Evolutionary conservation across 176 grass and related monocot genomes (phyloP).

Genomic region (Oryza punctata): DNA sequence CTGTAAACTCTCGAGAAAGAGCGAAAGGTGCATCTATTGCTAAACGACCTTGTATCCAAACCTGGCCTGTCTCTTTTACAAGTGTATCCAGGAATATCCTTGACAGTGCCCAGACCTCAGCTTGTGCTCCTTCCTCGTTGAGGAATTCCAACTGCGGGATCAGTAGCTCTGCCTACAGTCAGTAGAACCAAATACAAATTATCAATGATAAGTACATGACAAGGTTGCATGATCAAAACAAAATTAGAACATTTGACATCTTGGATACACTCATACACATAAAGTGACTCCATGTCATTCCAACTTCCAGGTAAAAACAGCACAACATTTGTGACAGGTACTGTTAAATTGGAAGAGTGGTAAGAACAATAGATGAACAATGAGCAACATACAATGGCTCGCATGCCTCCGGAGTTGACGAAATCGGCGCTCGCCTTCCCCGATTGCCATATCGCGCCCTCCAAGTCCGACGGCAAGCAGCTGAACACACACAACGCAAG

Average conservation of each 20-base stretch:
- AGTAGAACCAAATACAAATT: neutral
- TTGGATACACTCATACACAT: neutral
- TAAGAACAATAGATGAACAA: neutral
- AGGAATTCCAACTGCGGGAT: conserved; percentile 95
- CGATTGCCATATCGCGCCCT: conserved; percentile 73
- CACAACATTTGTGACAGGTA: neutral
- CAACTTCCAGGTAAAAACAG: neutral
- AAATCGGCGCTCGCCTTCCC: conserved; percentile 74
- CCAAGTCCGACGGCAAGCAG: conserved; percentile 70
- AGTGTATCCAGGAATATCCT: conserved; percentile 86
- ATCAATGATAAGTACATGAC: neutral
- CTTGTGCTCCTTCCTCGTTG: conserved; percentile 93
- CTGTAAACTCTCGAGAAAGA: neutral
- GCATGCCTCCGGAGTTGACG: conserved; percentile 66
- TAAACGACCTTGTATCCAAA: conserved; percentile 60
- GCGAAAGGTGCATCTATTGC: conserved; percentile 19
- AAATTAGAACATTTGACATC: neutral
- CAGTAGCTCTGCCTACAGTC: conserved; percentile 76
- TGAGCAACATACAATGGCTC: conserved; percentile 60
- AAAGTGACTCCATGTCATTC: neutral
- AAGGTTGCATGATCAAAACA: neutral
- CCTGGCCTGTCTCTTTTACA: conserved; percentile 78
- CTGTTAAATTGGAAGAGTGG: neutral
- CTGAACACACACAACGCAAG: conserved; percentile 31
- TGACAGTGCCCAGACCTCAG: conserved; percentile 80